A percentile compares a stretch with the other conserved stretches of the same genome.
Conservation (phyloP, 2,329 filamentous ascomycete species). For the Aspergillus floridensis region DNA sequence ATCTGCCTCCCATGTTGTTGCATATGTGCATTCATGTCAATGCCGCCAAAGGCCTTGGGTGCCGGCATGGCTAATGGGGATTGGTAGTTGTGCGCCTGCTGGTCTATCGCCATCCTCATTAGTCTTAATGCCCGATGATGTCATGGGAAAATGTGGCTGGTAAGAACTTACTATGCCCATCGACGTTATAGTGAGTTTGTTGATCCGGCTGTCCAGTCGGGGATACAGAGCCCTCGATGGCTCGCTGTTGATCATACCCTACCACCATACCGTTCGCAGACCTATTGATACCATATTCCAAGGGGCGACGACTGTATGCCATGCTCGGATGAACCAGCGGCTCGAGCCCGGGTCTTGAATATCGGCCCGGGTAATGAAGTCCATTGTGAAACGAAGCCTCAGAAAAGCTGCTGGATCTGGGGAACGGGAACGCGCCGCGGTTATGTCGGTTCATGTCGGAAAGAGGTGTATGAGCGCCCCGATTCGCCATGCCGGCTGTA, state of each 20-base stretch:
- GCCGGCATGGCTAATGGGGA: slow-evolving; percentile 27
- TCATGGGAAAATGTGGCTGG: neutral
- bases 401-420: slow-evolving; percentile 38
- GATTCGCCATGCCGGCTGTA: slow-evolving; percentile 26
- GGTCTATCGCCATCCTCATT: slow-evolving; percentile 19
- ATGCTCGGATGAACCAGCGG: slow-evolving; percentile 23
- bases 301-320: slow-evolving; percentile 27
- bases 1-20: slow-evolving; percentile 28
- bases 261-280: slow-evolving; percentile 27
- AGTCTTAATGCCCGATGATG: neutral
- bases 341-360: slow-evolving; percentile 26
- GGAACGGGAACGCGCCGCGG: slow-evolving; percentile 28
- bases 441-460: slow-evolving; percentile 30
- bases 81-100: slow-evolving; percentile 30
- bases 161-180: slow-evolving; percentile 26
- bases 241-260: slow-evolving; percentile 29
- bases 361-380: slow-evolving; percentile 30
- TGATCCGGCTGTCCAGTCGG: slow-evolving; percentile 30
- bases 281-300: slow-evolving; percentile 30
- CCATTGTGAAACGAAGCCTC: slow-evolving; percentile 31
- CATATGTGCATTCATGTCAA: slow-evolving; percentile 29
- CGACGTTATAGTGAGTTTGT: slow-evolving; percentile 29
- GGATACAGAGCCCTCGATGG: slow-evolving; percentile 34
- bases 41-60: slow-evolving; percentile 24
- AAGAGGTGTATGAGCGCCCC: slow-evolving; percentile 25